Evolutionary conservation across 768 basidiomycete genomes (phyloP).

Genomic region (Termitomyces titanicus): DNA sequence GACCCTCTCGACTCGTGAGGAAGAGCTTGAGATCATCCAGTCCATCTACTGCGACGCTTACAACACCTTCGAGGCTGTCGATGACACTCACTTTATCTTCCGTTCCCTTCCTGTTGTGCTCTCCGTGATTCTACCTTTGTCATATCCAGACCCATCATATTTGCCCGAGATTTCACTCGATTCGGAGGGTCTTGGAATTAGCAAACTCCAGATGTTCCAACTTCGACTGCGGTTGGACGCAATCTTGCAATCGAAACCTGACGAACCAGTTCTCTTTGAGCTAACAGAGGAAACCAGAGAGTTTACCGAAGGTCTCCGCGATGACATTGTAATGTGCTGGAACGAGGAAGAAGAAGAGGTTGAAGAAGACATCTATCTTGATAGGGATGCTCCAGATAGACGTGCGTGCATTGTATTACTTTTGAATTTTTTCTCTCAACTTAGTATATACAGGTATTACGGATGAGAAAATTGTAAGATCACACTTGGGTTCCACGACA

Average conservation of each 20-base stretch:
- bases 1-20: not conserved
- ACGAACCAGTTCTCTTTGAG: constrained; percentile 6
- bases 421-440: not conserved
- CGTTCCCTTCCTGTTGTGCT: constrained; percentile 9
- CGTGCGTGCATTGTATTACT: not conserved
- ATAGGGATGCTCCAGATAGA: not conserved
- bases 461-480: not conserved
- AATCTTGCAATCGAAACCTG: constrained; percentile 5
- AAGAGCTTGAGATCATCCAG: constrained; percentile 5
- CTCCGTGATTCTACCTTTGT: not conserved
- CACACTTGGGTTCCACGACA: constrained; percentile 4
- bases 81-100: constrained; percentile 8
- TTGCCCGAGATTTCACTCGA: constrained; percentile 2
- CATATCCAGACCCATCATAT: constrained; percentile 3
- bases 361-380: not conserved
- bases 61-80: constrained; percentile 8
- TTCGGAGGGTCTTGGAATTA: constrained; percentile 10
- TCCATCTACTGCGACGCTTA: constrained; percentile 9
- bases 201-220: constrained; percentile 6
- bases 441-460: not conserved
- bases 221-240: constrained; percentile 6
- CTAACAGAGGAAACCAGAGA: constrained; percentile 9
- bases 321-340: constrained; percentile 1
- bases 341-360: constrained; percentile 8
- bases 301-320: constrained; percentile 6